Conservation (phyloP, 208 protist genomes). For the Leptomonas pyrrhocoris region DNA sequence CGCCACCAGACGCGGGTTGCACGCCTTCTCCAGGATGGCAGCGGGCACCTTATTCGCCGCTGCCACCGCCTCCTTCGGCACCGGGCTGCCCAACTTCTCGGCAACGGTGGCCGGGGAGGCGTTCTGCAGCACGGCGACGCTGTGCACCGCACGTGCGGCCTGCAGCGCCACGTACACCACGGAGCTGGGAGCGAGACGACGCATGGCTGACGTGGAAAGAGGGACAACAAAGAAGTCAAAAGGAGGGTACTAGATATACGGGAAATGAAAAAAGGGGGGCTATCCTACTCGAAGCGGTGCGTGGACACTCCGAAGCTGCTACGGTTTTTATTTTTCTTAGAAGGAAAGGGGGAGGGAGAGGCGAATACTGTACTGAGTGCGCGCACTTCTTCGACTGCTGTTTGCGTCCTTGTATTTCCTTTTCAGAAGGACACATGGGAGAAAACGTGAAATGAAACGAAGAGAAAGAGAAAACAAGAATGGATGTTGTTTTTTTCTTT, state of each 20-base stretch:
- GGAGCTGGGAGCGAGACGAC: conserved; percentile 24
- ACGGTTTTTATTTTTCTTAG: no score
- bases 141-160: conserved; percentile 47
- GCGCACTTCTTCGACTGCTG: no score
- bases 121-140: conserved; percentile 57
- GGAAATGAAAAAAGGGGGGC: conserved; percentile 17
- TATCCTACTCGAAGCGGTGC: no score
- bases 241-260: conserved; percentile 4
- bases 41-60: conserved; percentile 56
- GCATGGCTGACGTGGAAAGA: conserved; percentile 12
- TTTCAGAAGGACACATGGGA: no score
- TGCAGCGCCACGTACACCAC: conserved; percentile 15
- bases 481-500: no score
- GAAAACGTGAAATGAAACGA: no score
- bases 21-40: conserved; percentile 50
- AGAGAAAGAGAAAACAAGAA: no score
- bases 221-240: conserved; percentile 4
- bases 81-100: conserved; percentile 53
- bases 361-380: no score
- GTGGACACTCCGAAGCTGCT: no score
- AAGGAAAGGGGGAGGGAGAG: no score
- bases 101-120: conserved; percentile 30
- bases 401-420: no score
- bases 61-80: conserved; percentile 55
- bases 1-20: conserved; percentile 51